These are phyloP conservation scores for Geranium brycei DNA, from an alignment of 345 rosid species.

Conservation along the genomic window DNA sequence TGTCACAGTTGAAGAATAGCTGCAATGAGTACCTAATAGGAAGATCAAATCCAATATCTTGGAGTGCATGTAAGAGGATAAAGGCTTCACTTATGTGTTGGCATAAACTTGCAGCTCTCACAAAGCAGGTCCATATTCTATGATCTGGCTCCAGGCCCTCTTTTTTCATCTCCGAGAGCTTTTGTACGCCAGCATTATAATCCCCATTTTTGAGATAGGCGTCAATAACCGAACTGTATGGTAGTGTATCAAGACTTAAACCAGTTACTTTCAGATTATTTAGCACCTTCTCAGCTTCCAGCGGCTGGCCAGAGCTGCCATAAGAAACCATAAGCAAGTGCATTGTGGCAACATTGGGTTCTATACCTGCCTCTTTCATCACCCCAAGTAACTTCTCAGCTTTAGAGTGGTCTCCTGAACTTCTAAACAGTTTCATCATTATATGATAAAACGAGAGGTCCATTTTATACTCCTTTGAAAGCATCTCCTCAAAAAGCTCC, in stretches of 20 bases:
- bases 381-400: constrained; percentile 49
- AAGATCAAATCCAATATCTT: constrained; percentile 63
- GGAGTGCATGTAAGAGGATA: constrained; percentile 51
- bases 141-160: constrained; percentile 78
- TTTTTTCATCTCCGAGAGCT: constrained; percentile 55
- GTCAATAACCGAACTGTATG: constrained; percentile 79
- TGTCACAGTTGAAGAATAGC: background rate
- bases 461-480: constrained; percentile 49
- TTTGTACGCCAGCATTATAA: constrained; percentile 55
- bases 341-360: constrained; percentile 76
- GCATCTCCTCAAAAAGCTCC: constrained; percentile 58
- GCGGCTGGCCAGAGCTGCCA: constrained; percentile 77
- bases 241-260: constrained; percentile 49
- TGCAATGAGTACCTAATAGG: constrained; percentile 51
- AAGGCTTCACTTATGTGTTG: constrained; percentile 41
- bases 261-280: constrained; percentile 55
- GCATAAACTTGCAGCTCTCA: constrained; percentile 76
- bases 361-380: constrained; percentile 80
- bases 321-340: constrained; percentile 91
- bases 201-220: constrained; percentile 72
- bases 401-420: constrained; percentile 59
- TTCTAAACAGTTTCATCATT: constrained; percentile 81
- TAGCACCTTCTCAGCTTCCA: constrained; percentile 77
- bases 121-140: constrained; percentile 89
- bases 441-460: constrained; percentile 85